Base-by-base conservation (phyloP, 1,139 yeast genomes). In the Lizanozyma gosingica region DNA sequence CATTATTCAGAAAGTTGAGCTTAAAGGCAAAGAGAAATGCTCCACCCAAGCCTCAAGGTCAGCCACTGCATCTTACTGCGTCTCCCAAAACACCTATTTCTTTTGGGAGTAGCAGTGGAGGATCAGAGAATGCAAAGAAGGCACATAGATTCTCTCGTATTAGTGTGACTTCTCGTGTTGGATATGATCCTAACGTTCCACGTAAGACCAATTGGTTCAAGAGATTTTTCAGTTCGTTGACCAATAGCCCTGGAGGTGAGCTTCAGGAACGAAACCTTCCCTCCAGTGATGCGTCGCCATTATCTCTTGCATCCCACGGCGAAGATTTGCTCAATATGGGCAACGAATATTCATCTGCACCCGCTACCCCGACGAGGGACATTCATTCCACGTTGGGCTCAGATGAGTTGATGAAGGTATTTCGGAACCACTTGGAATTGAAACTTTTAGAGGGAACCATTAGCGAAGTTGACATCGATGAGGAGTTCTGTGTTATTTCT, bases 401-500 rank as follows among this genome's bases (percentile, higher is more conserved):
- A 6, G 29, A 22, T 6, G 29, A 22, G 11, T 22, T 22, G 29
- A 22, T 22, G 48, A 35, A 43, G 45, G 29, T 51, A n/a, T 35
- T 35, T 6, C 37, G 56, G 43, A 62, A 63, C 37, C 71, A 75
- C 18, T 54, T 76, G 40, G 70, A 68, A 47, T 57, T 74, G 52
- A 73, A 74, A 49, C 60, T 63, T 40, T 63, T 73, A 43, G 80
- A 76, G 53, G 80, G 80, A 0, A 63, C 78, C 2, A 62, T 76
- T 4, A 55, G 59, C 18, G 59, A 63, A 36, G 69, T 70, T 27
- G 65, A 60, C 11, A 59, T 70, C 39, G 70, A 70, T 52, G 64
- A 65, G 49, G 72, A 67, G 44, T 65, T 65, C 49, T 71, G 75
- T 3, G 48, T 64, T 11, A 66, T 75, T 33, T 61, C 61, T 43